Percentiles rank a stretch among this genome's conserved stretches.
phyloP scores from a whole-genome alignment of 2,329 filamentous ascomycete genomes.

The Hirsutella rhossiliensis region DNA sequence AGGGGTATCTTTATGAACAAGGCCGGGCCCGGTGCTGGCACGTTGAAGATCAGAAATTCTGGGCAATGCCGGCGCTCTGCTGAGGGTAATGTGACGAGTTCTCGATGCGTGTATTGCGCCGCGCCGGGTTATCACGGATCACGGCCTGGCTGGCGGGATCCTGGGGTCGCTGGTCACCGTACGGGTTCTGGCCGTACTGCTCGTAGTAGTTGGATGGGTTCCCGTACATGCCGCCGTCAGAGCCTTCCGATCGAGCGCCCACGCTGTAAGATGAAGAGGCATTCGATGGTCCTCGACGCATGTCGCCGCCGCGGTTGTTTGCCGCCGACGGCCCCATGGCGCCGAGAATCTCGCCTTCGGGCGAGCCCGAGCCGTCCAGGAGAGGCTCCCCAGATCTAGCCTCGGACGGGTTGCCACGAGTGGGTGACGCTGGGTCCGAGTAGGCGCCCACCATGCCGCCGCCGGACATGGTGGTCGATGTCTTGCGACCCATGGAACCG shows the following conservation, averaged over 20 bases:
- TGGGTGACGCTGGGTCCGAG: constrained; percentile 64
- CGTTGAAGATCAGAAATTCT: constrained; percentile 63
- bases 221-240: constrained; percentile 39
- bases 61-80: constrained; percentile 87
- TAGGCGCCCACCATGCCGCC: constrained; percentile 50
- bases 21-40: constrained; percentile 1
- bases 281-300: constrained; percentile 84
- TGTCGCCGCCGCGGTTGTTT: constrained; percentile 53
- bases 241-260: constrained; percentile 60
- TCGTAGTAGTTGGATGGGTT: constrained; percentile 41
- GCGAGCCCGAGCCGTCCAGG: constrained; percentile 36
- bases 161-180: constrained; percentile 31
- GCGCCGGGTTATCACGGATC: constrained; percentile 83
- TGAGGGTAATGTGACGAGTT: constrained; percentile 81
- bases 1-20: constrained; percentile 3
- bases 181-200: constrained; percentile 46
- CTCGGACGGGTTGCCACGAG: constrained; percentile 53
- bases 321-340: constrained; percentile 64
- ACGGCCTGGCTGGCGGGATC: constrained; percentile 55
- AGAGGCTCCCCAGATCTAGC: constrained; percentile 56
- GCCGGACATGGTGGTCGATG: constrained; percentile 80
- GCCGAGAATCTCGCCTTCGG: constrained; percentile 73
- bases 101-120: constrained; percentile 90
- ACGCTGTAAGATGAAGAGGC: constrained; percentile 93
- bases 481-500: constrained; percentile 64